Evolutionary conservation across 352 stramenopile genomes (phyloP).

Genomic region (Globisporangium uncinulatum): DNA sequence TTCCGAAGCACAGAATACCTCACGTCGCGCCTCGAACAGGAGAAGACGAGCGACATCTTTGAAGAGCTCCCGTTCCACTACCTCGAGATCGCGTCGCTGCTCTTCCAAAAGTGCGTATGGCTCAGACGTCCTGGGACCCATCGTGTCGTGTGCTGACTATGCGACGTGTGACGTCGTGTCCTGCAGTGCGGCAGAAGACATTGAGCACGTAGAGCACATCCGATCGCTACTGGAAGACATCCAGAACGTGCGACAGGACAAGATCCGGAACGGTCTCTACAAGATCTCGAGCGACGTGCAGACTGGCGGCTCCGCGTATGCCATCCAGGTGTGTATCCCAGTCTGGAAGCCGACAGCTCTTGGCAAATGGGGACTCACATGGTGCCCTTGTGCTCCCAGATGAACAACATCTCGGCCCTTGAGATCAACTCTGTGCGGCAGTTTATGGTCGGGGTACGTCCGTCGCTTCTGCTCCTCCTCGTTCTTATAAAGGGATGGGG

Average conservation of each 20-base stretch:
- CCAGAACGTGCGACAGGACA: constrained; percentile 85
- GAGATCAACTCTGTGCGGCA: constrained; percentile 87
- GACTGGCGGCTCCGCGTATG: constrained; percentile 60
- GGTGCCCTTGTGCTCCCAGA: constrained; percentile 20
- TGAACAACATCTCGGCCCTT: constrained; percentile 85
- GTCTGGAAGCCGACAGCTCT: background rate
- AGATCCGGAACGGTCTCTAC: constrained; percentile 85
- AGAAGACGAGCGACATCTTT: constrained; percentile 71
- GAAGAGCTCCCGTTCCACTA: constrained; percentile 86
- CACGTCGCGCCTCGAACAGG: constrained; percentile 46
- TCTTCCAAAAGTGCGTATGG: constrained; percentile 73
- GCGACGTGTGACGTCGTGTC: background rate
- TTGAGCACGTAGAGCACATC: constrained; percentile 79
- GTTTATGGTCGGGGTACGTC: constrained; percentile 75
- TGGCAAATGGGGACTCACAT: background rate
- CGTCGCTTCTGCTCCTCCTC: background rate
- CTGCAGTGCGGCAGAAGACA: constrained; percentile 66
- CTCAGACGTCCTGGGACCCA: background rate
- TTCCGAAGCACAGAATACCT: constrained; percentile 38
- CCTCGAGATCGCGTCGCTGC: constrained; percentile 73
- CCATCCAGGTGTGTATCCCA: constrained; percentile 39
- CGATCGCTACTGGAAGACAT: constrained; percentile 83
- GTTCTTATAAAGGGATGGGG: too few species aligned
- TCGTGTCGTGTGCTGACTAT: background rate
- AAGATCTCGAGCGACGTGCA: constrained; percentile 76